phyloP scores from a whole-genome alignment of 2,329 filamentous ascomycete species.

The Blastomyces gilchristii region DNA sequence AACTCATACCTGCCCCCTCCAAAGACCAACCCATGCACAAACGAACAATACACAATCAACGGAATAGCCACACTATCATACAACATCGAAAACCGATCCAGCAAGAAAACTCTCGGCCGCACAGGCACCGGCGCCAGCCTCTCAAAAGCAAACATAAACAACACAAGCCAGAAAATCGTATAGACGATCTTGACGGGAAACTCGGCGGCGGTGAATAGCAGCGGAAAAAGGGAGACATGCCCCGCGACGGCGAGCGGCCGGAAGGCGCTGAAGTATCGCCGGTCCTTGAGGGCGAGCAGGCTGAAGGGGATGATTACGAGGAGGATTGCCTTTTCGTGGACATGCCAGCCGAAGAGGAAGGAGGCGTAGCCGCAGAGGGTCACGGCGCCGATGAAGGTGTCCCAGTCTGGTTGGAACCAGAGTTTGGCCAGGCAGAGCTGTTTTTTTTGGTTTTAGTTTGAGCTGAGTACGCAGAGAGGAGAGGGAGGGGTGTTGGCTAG shows the following conservation, averaged over 20 bases:
- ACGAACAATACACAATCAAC: conserved; percentile 75
- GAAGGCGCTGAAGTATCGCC: conserved; percentile 84
- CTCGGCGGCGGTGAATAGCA: conserved; percentile 84
- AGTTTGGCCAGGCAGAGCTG: conserved; percentile 68
- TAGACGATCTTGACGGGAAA: conserved; percentile 92
- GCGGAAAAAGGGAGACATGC: conserved; percentile 87
- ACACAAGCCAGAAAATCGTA: conserved; percentile 79
- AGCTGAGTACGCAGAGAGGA: conserved; percentile 5
- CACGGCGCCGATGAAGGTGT: conserved; percentile 77
- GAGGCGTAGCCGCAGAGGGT: conserved; percentile 93
- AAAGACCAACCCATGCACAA: conserved; percentile 75
- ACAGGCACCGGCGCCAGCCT: conserved; percentile 73
- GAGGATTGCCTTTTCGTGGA: conserved; percentile 94
- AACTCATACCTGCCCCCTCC: conserved; percentile 69
- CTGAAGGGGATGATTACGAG: conserved; percentile 93
- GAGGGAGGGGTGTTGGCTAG: conserved; percentile 8
- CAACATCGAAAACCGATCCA: conserved; percentile 80
- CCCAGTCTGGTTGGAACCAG: conserved; percentile 71
- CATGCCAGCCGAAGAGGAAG: conserved; percentile 96
- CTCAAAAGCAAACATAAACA: conserved; percentile 81
- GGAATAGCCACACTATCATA: conserved; percentile 88
- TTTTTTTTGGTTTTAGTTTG: neutral
- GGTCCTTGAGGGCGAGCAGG: conserved; percentile 78
- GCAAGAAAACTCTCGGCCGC: conserved; percentile 70
- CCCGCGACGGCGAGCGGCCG: conserved; percentile 83